Evolutionary conservation across 176 grass and related monocot genomes (phyloP).

Genomic region (Musa itinerans): DNA sequence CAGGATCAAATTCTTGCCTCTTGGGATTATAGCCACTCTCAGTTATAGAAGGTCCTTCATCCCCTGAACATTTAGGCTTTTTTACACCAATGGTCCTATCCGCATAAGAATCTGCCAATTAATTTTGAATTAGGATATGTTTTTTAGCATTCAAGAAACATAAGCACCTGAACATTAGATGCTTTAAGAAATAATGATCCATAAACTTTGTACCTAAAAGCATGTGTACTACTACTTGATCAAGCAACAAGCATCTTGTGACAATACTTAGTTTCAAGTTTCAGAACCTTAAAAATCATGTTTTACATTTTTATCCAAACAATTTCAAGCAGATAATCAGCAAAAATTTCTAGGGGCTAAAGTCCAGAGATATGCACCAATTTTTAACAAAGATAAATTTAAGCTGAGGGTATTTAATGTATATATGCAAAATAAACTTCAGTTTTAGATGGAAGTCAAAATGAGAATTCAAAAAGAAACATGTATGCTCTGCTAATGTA

Average conservation of each 20-base stretch:
- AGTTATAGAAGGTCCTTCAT: constrained; percentile 82
- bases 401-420: background rate
- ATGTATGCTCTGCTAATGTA: background rate
- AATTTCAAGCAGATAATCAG: background rate
- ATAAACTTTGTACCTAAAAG: background rate
- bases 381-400: no score
- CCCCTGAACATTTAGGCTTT: constrained; percentile 86
- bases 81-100: constrained; percentile 89
- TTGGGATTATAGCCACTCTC: constrained; percentile 94
- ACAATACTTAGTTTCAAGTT: background rate
- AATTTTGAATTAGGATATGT: no score
- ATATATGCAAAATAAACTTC: background rate
- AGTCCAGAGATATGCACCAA: background rate
- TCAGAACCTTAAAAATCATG: background rate
- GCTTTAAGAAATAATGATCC: background rate
- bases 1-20: constrained; percentile 93
- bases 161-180: background rate
- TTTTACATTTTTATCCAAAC: background rate
- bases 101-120: constrained; percentile 51
- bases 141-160: background rate
- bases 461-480: background rate
- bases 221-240: background rate
- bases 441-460: background rate
- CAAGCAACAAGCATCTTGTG: background rate
- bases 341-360: background rate